Base-by-base conservation (phyloP, 345 rosid species). In the Draba incana region DNA sequence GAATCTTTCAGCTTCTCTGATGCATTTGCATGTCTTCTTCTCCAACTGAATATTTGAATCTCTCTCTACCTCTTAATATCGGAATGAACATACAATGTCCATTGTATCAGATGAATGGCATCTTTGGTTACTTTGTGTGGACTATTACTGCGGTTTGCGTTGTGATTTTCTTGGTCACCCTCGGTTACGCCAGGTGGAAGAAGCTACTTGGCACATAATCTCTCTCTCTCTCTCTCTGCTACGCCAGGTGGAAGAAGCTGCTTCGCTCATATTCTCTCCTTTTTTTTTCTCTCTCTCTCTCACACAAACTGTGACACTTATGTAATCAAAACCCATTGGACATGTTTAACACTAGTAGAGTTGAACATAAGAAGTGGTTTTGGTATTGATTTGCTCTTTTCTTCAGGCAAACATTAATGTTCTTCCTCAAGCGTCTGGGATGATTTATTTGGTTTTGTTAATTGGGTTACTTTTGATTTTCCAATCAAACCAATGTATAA, bases 181-280 rank as follows among this genome's bases (percentile, higher is more conserved):
- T 93, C 11, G 20, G 1, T 20, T 20, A 20, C 20, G 20, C 20
- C 20, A 20, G 20, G 20, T 20, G 20, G 20, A 20, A 20, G 20
- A 20, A 20, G 20, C 20, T 20, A 20, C 20, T 20, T 20, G 20
- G 20, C 20, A 0, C 20, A 20, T 20, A 0, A 20, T 20, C 20
- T 20, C 20, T 20, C 20, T 20, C 20, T 20, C 20, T 20, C 20
- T 20, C 20, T 20, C 20, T 20, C 13, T 97, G 96, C 35, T 90
- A 88, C 79, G 96, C 94, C 20, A 83, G 96, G 75, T 84, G 96
- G 98, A 90, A 90, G 88, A 93, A 88, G 81, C 81, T 93, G 61
- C 89, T 88, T 20, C 96, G 94, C 57, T 77, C 92, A 10, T 90
- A 58, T 75, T 6, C 31, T 24, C 30, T 12, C 20, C 48, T 23